Evolutionary conservation across 352 stramenopile genomes (phyloP).

Genomic region (Plasmopara viticola): DNA sequence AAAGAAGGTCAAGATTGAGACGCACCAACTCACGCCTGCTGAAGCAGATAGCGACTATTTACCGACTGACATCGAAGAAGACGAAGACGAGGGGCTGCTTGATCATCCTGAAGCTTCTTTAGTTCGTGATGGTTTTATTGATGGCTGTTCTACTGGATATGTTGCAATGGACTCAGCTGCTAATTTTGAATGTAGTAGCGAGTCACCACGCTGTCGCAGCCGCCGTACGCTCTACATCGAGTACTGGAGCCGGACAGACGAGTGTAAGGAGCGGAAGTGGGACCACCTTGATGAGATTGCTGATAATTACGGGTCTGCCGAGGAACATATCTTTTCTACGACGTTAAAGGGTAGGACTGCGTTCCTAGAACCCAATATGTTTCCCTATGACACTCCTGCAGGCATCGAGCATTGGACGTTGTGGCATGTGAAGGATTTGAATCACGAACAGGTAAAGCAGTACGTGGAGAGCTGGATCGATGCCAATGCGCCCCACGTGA

Average conservation of each 20-base stretch:
- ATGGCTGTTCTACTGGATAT: slow-evolving; percentile 20
- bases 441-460: slow-evolving; percentile 78
- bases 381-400: slow-evolving; percentile 83
- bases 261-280: slow-evolving; percentile 87
- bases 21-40: slow-evolving; percentile 10
- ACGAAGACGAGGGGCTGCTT: slow-evolving; percentile 7
- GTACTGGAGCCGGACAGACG: slow-evolving; percentile 84
- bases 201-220: slow-evolving; percentile 21
- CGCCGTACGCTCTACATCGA: slow-evolving; percentile 82
- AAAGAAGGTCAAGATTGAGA: slow-evolving; percentile 31
- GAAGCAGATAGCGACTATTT: slow-evolving; percentile 38
- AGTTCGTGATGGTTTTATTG: slow-evolving; percentile 21
- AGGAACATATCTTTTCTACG: slow-evolving; percentile 81
- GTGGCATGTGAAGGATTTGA: slow-evolving; percentile 74
- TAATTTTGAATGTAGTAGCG: slow-evolving; percentile 56
- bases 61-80: slow-evolving; percentile 30
- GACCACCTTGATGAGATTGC: slow-evolving; percentile 80
- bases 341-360: slow-evolving; percentile 76
- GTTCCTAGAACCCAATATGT: slow-evolving; percentile 85
- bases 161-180: slow-evolving; percentile 30
- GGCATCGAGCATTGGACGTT: slow-evolving; percentile 87
- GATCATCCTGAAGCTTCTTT: neutral
- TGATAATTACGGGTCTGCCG: slow-evolving; percentile 61
- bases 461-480: slow-evolving; percentile 88
- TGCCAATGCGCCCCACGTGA: slow-evolving; percentile 69